Evolutionary conservation across 1,284 basidiomycete species (phyloP).

Genomic region (Phellopilus nigrolimitatus): DNA sequence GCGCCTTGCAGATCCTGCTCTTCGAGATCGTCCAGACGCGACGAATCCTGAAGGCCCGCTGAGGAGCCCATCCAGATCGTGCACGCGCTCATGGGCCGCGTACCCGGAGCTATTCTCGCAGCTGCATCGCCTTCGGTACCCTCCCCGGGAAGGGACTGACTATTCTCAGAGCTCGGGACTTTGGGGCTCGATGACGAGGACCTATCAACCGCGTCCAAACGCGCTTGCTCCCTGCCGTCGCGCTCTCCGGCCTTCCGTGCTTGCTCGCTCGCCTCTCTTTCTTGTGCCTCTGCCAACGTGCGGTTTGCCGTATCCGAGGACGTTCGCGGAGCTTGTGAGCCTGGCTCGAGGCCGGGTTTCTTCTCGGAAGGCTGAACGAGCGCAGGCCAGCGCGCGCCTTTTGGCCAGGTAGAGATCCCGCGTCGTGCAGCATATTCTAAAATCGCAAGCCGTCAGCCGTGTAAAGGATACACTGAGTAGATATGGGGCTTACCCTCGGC

Average conservation of each 20-base stretch:
- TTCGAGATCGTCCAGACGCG: constrained; percentile 34
- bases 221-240: neutral
- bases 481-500: constrained; percentile 30
- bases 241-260: constrained; percentile 16
- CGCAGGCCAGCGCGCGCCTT: constrained; percentile 32
- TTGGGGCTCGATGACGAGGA: too few species aligned
- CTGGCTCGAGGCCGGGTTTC: constrained; percentile 8
- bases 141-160: neutral
- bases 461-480: neutral
- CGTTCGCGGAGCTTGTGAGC: constrained; percentile 3
- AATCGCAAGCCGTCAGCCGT: neutral
- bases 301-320: constrained; percentile 18
- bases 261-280: constrained; percentile 26
- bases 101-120: neutral
- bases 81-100: constrained; percentile 27
- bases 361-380: constrained; percentile 22
- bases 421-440: constrained; percentile 34
- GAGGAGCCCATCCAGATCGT: constrained; percentile 42
- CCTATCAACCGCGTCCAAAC: neutral
- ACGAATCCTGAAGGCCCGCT: constrained; percentile 25
- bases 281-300: constrained; percentile 23
- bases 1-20: constrained; percentile 32
- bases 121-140: neutral
- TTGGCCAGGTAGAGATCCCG: constrained; percentile 35
- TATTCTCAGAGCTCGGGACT: too few species aligned